Percentiles rank a stretch among this genome's conserved stretches.
Conservation (phyloP, 257 asterid species). For the Handroanthus guayacan region DNA sequence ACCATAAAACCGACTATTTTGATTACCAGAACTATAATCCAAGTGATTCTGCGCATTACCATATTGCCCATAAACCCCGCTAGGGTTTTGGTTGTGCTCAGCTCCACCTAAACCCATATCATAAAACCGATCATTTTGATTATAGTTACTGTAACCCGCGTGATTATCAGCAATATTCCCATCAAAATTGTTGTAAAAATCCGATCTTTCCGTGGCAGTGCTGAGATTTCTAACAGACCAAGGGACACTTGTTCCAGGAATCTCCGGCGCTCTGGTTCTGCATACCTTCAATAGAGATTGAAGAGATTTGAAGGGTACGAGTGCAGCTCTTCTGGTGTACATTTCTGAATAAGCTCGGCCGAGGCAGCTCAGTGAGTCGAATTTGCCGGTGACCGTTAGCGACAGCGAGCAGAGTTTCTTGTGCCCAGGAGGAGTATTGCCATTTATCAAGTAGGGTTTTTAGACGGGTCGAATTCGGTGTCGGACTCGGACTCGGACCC, state of each 20-base stretch:
- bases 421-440: not conserved
- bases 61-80: constrained; percentile 46
- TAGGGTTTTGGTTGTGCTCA: constrained; percentile 41
- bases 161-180: constrained; percentile 37
- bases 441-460: constrained; percentile 10
- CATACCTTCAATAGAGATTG: constrained; percentile 50
- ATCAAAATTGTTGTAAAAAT: constrained; percentile 42
- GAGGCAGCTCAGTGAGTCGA: constrained; percentile 35
- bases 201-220: constrained; percentile 59
- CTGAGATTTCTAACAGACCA: constrained; percentile 43
- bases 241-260: constrained; percentile 22
- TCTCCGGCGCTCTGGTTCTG: constrained; percentile 32
- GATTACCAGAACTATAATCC: constrained; percentile 10
- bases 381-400: not conserved
- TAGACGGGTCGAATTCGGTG: not conserved
- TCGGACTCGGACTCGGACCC: not conserved
- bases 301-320: constrained; percentile 46
- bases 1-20: constrained; percentile 23
- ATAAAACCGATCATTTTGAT: constrained; percentile 44
- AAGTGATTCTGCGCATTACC: constrained; percentile 24
- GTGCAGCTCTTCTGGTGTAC: constrained; percentile 58
- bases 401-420: not conserved
- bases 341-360: constrained; percentile 45
- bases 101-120: constrained; percentile 32
- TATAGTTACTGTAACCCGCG: not conserved